Base-by-base conservation (phyloP, 176 grass and related monocot genomes). In the Zoysia pacifica region DNA sequence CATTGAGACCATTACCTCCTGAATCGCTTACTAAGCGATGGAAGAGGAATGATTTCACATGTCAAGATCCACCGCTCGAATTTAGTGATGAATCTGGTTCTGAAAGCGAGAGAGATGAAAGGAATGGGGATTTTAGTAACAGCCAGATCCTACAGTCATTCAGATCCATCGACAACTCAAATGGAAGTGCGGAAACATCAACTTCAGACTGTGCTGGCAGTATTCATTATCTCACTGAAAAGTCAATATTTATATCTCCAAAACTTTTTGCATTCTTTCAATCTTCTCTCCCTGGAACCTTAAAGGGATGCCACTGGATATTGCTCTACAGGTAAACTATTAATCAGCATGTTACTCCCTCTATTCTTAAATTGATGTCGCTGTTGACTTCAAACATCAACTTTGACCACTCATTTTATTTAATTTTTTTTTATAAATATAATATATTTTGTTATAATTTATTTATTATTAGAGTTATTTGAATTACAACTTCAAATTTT, bases 241-340 rank as follows among this genome's bases (percentile, higher is more conserved):
- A 93, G 45, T 93, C 94, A 39, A 47, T 75, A 65, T 91, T 97
- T 79, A 53, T 97, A 68, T 89, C 94, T 73, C 64, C 74, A 65
- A 76, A 93, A 65, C 65, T 97, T 53, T 97, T 97, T 79, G 84
- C 85, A 5, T 94, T 93, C 62, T 87, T 97, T 47, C 71, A 91
- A 69, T 91, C 94, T 61, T 91, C 91, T 69, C 85, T 97, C 65
- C 94, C 94, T 53, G 88, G 86, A 63, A 97, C 87, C 82, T 90
- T 91, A 81, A 93, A 86, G 80, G 94, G 91, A 36, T 93, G 87
- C 48, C 91, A 93, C 37, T 97, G 94, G 94, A 82, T 94, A 55
- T 91, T 97, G 72, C 81, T 97, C 9, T 97, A 97, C 66, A 97
- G 94, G 94, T 97, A 86, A 80, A 65, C n/a, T 85, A 46, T 71